A percentile compares a stretch with the other conserved stretches of the same genome.
These are phyloP conservation scores for Pseudopithomyces maydicus DNA, from an alignment of 2,329 filamentous ascomycete genomes.

Conservation along the genomic window DNA sequence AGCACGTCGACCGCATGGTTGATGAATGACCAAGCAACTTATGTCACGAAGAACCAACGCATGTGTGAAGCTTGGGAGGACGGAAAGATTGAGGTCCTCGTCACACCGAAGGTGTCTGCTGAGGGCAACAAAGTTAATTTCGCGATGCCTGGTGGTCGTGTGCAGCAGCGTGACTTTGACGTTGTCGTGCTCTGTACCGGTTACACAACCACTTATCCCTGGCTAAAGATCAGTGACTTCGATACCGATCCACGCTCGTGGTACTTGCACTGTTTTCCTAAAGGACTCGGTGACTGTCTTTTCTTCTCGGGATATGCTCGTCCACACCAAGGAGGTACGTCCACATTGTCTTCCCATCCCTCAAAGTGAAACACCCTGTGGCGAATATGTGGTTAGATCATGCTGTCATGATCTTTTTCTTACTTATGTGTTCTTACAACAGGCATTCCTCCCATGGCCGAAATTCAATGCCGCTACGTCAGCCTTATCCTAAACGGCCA, in stretches of 20 bases:
- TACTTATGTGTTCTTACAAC: too few relatives aligned
- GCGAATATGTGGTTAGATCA: too few relatives aligned
- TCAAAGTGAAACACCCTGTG: background rate
- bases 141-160: background rate
- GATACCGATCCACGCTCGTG: conserved; percentile 7
- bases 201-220: background rate
- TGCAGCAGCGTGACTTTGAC: conserved; percentile 7
- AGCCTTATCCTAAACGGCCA: background rate
- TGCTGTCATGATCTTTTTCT: too few relatives aligned
- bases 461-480: conserved; percentile 7
- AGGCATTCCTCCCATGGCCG: conserved; percentile 10
- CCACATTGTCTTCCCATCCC: background rate
- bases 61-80: conserved; percentile 10
- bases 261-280: conserved; percentile 10
- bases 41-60: conserved; percentile 13
- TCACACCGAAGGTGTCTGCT: background rate
- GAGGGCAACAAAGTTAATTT: background rate
- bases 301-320: conserved; percentile 9
- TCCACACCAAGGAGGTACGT: conserved; percentile 7
- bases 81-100: conserved; percentile 2
- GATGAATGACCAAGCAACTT: conserved; percentile 11
- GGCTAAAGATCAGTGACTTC: conserved; percentile 8
- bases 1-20: conserved; percentile 3
- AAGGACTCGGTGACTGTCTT: conserved; percentile 2
- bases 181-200: conserved; percentile 8